A percentile compares a stretch with the other conserved stretches of the same genome.
phyloP scores from a whole-genome alignment of 805 yeast genomes.

The Jamesozyma piceae region DNA sequence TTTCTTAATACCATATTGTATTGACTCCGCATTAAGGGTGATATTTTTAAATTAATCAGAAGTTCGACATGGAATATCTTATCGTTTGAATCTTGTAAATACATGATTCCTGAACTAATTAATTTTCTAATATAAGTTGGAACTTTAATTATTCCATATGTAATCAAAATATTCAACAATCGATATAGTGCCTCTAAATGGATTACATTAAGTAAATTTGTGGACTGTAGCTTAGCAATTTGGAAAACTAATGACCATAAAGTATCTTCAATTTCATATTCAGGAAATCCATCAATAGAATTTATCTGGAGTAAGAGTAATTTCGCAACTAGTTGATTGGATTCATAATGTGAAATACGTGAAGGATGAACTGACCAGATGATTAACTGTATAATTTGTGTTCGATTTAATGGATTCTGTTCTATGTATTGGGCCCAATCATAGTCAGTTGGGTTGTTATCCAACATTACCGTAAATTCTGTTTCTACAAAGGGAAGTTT shows the following conservation, averaged over 20 bases:
- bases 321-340: conserved; percentile 25
- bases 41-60: conserved; percentile 49
- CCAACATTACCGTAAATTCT: conserved; percentile 18
- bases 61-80: conserved; percentile 45
- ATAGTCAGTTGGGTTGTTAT: conserved; percentile 22
- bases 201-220: conserved; percentile 12
- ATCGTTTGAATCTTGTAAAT: conserved; percentile 45
- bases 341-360: conserved; percentile 23
- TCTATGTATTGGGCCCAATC: conserved; percentile 28
- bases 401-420: conserved; percentile 16
- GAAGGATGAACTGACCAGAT: conserved; percentile 29
- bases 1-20: conserved; percentile 46
- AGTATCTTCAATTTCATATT: conserved; percentile 31
- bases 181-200: conserved; percentile 34
- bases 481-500: conserved; percentile 18
- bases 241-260: conserved; percentile 31
- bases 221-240: conserved; percentile 30
- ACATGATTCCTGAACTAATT: conserved; percentile 80
- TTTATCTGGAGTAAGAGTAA: conserved; percentile 23
- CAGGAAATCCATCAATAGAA: conserved; percentile 19
- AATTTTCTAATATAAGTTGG: conserved; percentile 63
- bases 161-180: conserved; percentile 35
- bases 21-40: conserved; percentile 41
- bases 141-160: conserved; percentile 37
- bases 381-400: conserved; percentile 23